phyloP scores from a whole-genome alignment of 1,284 basidiomycete genomes.

The Malassezia furfur region DNA sequence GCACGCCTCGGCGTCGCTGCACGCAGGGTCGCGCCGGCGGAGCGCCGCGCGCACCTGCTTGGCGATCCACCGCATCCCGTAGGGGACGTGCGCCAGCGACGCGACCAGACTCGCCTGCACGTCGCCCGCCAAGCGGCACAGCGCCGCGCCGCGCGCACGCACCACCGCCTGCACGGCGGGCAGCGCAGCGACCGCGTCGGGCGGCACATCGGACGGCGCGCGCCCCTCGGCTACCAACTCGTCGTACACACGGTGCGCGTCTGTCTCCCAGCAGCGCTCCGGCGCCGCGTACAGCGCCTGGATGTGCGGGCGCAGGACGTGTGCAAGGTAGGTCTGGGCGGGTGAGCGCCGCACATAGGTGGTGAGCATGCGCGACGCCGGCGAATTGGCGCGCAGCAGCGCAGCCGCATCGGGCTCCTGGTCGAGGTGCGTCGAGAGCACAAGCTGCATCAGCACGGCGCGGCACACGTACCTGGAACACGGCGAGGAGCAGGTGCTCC shows the following conservation, averaged over 20 bases:
- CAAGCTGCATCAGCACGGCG: constrained; percentile 58
- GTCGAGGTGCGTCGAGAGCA: constrained; percentile 95
- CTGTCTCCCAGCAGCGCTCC: constrained; percentile 95
- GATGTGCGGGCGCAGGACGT: constrained; percentile 89
- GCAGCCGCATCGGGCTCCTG: constrained; percentile 96
- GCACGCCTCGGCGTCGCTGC: constrained; percentile 92
- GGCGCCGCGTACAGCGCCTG: constrained; percentile 97
- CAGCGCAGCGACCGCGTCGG: constrained; percentile 82
- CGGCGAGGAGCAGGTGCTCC: constrained; percentile 92
- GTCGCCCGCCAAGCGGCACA: constrained; percentile 44
- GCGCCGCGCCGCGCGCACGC: constrained; percentile 81
- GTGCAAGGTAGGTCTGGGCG: constrained; percentile 93
- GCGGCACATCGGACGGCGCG: constrained; percentile 51
- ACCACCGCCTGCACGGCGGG: constrained; percentile 94
- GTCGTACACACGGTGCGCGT: constrained; percentile 74
- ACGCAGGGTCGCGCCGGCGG: constrained; percentile 95
- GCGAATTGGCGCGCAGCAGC: constrained; percentile 90
- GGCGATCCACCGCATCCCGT: constrained; percentile 99
- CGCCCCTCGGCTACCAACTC: constrained; percentile 21
- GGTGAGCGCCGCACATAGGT: constrained; percentile 96
- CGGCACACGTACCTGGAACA: constrained; percentile 72
- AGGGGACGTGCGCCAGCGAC: constrained; percentile 79
- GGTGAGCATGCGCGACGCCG: constrained; percentile 99
- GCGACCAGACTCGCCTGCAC: no score
- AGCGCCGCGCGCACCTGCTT: constrained; percentile 96